Conservation (phyloP, 2,329 filamentous ascomycete species). For the Penicillium sp. region DNA sequence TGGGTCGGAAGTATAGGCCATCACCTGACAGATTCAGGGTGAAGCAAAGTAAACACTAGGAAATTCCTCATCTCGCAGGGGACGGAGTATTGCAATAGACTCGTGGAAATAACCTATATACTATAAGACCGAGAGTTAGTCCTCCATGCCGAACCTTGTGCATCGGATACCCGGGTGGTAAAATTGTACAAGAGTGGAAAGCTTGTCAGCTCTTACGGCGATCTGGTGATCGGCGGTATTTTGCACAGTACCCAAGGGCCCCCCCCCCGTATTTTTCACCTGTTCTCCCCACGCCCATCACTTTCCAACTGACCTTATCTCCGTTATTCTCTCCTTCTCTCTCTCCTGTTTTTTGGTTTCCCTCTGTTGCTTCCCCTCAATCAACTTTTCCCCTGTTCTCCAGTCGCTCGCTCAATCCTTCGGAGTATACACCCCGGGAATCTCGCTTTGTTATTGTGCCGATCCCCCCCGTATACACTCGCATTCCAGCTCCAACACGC, state of each 20-base stretch:
- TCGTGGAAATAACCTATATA: no score
- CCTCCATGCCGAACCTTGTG: no score
- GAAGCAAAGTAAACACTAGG: background rate
- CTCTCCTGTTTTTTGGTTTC: background rate
- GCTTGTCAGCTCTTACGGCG: background rate
- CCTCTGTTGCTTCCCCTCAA: background rate
- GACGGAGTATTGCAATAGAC: no score
- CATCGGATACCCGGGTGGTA: background rate
- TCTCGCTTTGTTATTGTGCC: conserved; percentile 11
- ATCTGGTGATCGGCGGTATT: conserved; percentile 9
- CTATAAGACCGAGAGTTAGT: no score
- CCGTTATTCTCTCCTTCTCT: conserved; percentile 4
- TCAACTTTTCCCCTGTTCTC: background rate
- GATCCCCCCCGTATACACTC: background rate
- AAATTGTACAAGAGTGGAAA: background rate
- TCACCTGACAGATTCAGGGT: background rate
- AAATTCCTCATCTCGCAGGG: no score
- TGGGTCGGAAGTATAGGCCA: background rate
- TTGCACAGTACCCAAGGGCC: background rate
- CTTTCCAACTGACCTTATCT: conserved; percentile 1
- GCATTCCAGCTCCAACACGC: background rate
- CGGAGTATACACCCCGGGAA: conserved; percentile 10
- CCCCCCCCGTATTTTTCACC: background rate
- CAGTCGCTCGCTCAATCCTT: conserved; percentile 18
- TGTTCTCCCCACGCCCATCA: conserved; percentile 5